Evolutionary conservation across 1,284 basidiomycete species (phyloP), one percentile per base, ranked within the genome.

Genomic region (Psilocybe mexicana): DNA sequence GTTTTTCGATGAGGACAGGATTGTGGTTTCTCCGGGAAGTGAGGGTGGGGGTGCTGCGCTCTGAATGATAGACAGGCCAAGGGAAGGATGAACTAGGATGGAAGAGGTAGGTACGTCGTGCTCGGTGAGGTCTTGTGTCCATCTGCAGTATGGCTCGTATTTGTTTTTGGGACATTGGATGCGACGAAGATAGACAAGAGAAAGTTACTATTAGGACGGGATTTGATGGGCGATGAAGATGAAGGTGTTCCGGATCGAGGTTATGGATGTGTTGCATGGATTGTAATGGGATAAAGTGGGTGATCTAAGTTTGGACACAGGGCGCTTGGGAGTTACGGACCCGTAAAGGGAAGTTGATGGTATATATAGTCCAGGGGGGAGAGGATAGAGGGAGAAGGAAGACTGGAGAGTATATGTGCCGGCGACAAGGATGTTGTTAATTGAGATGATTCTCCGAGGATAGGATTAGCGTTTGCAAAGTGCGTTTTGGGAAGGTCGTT

Each of bases 221-320:
- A 6, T 33, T 33, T 33, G 30, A 33, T 8, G 30, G 30, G 30
- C 8, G 30, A 6, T 33, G 30, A 55, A 11, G 47, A 40, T 33
- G 30, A 55, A 11, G 47, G 40, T 30, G 26, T 55, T 55, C 54
- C 54, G 48, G 43, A 55, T 55, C 30, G 47, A 55, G 54, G 38
- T n/a, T 40, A 8, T 33, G 30, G 30, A 33, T 6, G 5, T 18
- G 18, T 18, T 18, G 18, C 18, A 18, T 33, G 8, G 30, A 33
- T 6, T 6, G 8, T 4, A 8, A 33, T 33, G 30, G 30, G 5
- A 33, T 4, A 33, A 33, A 4, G n/a, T 3, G 38, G 14, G 11
- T 6, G 10, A 6, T 40, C n/a, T 40, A 40, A n/a, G n/a, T 11
- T 40, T 40, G 38, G 38, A 40, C 3, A 12, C 7, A 40, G 38